phyloP scores from a whole-genome alignment of 306 rosid species.

The Sesbania bispinosa region DNA sequence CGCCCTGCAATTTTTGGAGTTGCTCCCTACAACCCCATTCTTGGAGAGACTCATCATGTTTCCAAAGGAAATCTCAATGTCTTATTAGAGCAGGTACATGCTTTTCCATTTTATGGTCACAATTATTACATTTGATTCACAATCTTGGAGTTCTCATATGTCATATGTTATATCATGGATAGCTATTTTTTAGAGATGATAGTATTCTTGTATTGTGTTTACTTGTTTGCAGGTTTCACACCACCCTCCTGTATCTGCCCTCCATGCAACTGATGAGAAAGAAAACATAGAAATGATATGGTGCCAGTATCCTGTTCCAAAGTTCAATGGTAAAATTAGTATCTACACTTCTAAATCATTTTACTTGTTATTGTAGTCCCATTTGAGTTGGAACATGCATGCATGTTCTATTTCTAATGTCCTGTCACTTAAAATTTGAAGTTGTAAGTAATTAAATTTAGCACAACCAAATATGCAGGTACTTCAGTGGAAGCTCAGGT shows the following conservation, averaged over 20 bases:
- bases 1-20: slow-evolving; percentile 70
- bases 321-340: slow-evolving; percentile 59
- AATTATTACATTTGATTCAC: too few relatives aligned
- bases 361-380: not conserved
- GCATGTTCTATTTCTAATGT: not conserved
- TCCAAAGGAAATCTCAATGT: slow-evolving; percentile 64
- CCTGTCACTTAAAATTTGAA: not conserved
- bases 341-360: not conserved
- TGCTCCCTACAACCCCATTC: slow-evolving; percentile 88
- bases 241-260: slow-evolving; percentile 90
- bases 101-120: too few relatives aligned
- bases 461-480: slow-evolving; percentile 63
- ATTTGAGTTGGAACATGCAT: not conserved
- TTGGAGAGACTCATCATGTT: slow-evolving; percentile 96
- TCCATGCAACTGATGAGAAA: slow-evolving; percentile 78
- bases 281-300: slow-evolving; percentile 66
- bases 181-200: not conserved
- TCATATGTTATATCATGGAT: not conserved
- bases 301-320: slow-evolving; percentile 67
- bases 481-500: slow-evolving; percentile 69
- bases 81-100: slow-evolving; percentile 83
- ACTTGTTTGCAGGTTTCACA: slow-evolving; percentile 86
- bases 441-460: not conserved
- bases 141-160: not conserved
- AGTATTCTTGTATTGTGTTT: not conserved